Evolutionary conservation across 140 eudicot species (phyloP).

Genomic region (Oenanthe javanica): DNA sequence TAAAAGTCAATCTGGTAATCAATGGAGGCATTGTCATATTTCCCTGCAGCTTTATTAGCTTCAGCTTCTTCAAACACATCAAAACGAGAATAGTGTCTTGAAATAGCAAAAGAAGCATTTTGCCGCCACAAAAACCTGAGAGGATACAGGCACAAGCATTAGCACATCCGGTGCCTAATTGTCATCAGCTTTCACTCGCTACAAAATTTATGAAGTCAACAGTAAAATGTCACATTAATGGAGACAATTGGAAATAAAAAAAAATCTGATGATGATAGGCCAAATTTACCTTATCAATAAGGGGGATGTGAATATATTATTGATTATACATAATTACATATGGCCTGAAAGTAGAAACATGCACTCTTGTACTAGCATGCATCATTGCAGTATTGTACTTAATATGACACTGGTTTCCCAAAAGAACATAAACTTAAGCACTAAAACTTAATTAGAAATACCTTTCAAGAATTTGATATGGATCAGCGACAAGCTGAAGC

Average conservation of each 20-base stretch:
- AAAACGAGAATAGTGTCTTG: conserved; percentile 83
- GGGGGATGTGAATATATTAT: too few species aligned
- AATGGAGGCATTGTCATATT: conserved; percentile 72
- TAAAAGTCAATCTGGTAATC: conserved; percentile 76
- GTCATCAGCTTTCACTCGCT: not conserved
- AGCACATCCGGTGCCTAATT: not conserved
- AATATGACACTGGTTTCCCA: not conserved
- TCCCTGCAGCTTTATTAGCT: conserved; percentile 92
- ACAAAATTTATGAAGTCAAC: not conserved
- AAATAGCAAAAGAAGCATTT: conserved; percentile 91
- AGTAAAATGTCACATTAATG: not conserved
- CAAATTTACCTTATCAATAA: too few species aligned
- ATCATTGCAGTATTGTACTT: not conserved
- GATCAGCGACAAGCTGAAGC: conserved; percentile 90
- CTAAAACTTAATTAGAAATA: conserved; percentile 9
- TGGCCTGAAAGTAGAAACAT: not conserved
- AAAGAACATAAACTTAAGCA: not conserved
- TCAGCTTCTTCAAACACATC: conserved; percentile 97
- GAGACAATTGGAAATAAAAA: not conserved
- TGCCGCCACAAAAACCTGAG: conserved; percentile 93
- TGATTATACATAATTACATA: not conserved
- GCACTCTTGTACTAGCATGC: not conserved
- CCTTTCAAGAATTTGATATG: conserved; percentile 92
- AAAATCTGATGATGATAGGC: too few species aligned
- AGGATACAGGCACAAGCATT: not conserved